Percentiles rank a stretch among this genome's conserved stretches.
These are phyloP conservation scores for Aureobasidium musti DNA, from an alignment of 2,329 filamentous ascomycete species.

Conservation along the genomic window DNA sequence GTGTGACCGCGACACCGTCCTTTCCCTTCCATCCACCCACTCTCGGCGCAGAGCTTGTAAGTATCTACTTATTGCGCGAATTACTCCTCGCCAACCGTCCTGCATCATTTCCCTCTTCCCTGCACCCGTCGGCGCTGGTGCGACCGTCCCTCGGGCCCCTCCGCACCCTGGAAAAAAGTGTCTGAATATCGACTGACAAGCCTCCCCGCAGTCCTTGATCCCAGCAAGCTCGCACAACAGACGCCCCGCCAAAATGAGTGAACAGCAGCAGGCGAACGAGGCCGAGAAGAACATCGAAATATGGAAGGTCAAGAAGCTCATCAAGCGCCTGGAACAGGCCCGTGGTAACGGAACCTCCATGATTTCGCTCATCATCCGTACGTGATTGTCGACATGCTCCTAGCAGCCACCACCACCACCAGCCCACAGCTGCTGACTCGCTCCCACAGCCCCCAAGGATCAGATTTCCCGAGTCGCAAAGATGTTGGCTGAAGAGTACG, in stretches of 20 bases:
- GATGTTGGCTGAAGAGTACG: conserved; percentile 93
- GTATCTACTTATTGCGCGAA: conserved; percentile 9
- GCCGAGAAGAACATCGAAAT: conserved; percentile 96
- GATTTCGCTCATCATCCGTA: conserved; percentile 99
- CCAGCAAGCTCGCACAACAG: conserved; percentile 29
- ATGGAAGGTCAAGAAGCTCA: conserved; percentile 99
- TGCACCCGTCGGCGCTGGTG: not conserved
- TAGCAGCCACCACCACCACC: conserved; percentile 31
- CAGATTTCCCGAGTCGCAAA: conserved; percentile 94
- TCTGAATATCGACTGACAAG: conserved; percentile 24
- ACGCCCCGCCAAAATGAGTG: conserved; percentile 69
- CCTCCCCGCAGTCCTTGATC: conserved; percentile 13
- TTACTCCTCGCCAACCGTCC: not conserved
- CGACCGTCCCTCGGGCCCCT: not conserved
- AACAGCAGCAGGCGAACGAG: conserved; percentile 80
- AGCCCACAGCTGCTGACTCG: conserved; percentile 33
- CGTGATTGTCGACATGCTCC: conserved; percentile 43
- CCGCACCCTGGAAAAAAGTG: conserved; percentile 19
- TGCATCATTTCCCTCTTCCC: not conserved
- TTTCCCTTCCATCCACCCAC: not conserved
- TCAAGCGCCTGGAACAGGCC: conserved; percentile 96
- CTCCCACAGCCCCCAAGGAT: conserved; percentile 80
- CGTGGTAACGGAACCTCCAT: conserved; percentile 98
- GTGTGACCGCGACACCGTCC: conserved; percentile 23
- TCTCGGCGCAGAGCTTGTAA: conserved; percentile 26